Conservation (phyloP, 345 rosid genomes). For the Populus euphratica region DNA sequence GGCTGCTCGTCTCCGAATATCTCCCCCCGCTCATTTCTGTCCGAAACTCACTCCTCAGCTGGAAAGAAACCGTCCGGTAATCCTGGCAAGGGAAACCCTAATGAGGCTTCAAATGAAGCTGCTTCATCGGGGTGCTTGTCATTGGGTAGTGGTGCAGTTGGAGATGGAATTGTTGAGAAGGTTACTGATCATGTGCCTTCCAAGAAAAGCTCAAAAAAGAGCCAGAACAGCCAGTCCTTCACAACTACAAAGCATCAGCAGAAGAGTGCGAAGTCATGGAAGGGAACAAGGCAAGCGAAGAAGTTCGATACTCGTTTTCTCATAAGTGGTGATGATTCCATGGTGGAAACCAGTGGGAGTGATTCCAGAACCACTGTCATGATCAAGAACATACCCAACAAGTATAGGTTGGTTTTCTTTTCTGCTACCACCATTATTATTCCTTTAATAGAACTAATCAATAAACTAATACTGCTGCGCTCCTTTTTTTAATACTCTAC, state of each 20-base stretch:
- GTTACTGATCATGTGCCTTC: slow-evolving; percentile 3
- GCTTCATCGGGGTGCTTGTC: slow-evolving; percentile 32
- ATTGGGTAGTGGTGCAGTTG: slow-evolving; percentile 12
- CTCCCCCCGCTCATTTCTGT: slow-evolving; percentile 11
- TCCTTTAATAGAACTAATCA: background rate
- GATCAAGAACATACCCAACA: slow-evolving; percentile 98
- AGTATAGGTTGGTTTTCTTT: slow-evolving; percentile 55
- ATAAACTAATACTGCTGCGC: background rate
- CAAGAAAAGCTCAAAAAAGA: slow-evolving; percentile 33
- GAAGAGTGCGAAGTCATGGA: slow-evolving; percentile 45
- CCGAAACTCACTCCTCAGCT: slow-evolving; percentile 13
- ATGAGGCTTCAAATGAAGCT: slow-evolving; percentile 15
- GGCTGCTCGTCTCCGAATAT: background rate
- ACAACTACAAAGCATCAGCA: slow-evolving; percentile 26
- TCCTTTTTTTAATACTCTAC: background rate
- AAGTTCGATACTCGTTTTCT: slow-evolving; percentile 51
- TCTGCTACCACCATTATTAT: background rate
- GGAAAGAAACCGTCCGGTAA: slow-evolving; percentile 7
- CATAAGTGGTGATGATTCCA: slow-evolving; percentile 50
- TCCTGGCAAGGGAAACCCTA: slow-evolving; percentile 31
- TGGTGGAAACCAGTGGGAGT: slow-evolving; percentile 46
- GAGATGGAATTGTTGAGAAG: slow-evolving; percentile 8
- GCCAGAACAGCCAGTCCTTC: slow-evolving; percentile 12
- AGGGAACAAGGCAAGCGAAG: slow-evolving; percentile 32
- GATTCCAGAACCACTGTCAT: slow-evolving; percentile 85